Base-by-base conservation (phyloP, 768 basidiomycete species). In the Albatrellus ellisii region DNA sequence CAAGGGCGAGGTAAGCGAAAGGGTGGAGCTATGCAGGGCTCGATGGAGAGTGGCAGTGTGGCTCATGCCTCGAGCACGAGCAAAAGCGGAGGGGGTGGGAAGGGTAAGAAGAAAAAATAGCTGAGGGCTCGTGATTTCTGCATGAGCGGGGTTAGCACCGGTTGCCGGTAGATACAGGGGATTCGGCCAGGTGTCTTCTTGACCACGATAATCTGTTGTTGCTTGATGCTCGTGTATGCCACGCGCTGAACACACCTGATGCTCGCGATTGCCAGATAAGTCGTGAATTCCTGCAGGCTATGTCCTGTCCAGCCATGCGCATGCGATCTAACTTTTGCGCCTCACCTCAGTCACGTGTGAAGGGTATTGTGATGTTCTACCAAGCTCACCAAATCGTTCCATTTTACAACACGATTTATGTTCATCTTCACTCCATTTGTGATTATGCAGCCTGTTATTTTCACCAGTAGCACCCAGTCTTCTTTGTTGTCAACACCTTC, bases 101-200 rank as follows among this genome's bases (percentile, higher is more conserved):
- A 77, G 56, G 69, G 73, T 39, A 82, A 77, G 66, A 82, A 78
- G 66, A 78, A 72, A 62, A 79, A 73, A 64, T 80, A 68, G 29
- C 14, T 8, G 28, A 6, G 8, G 34, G 9, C 22, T n/a, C 10
- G 22, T 21, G 34, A 36, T 36, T 36, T 36, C 15, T 10, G 34
- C 34, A 36, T 36, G 12, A 10, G 14, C 15, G 14, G 34, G 34
- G 17, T 14, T 11, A n/a, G 11, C 22, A n/a, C 15, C 15, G 12
- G 18, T 36, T 36, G 17, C 37, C 37, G 25, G 11, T 22, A 12
- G 15, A 4, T 4, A 22, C 24, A 39, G n/a, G 24, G 4, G 12
- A 14, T 8, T 22, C n/a, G 37, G 11, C 20, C 37, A 25, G 37
- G 21, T 39, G 37, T 10, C 24, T 39, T n/a, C 12, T 31, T 1